Evolutionary conservation across 2,329 filamentous ascomycete genomes (phyloP), one percentile per base, ranked within the genome.

Genomic region (Phialophora chinensis): DNA sequence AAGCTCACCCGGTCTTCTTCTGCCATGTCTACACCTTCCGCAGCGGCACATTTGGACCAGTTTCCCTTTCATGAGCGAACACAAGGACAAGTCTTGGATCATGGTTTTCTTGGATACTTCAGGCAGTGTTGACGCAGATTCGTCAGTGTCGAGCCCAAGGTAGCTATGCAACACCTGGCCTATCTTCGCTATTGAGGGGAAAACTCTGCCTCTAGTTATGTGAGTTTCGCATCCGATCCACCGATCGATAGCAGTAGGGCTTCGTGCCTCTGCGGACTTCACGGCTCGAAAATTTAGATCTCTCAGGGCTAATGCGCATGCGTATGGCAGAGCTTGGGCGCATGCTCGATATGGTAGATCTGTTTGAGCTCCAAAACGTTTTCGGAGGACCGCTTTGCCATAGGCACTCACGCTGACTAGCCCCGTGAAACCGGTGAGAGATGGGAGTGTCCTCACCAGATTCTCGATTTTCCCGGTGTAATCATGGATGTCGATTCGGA

Each of bases 321-420:
- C 44, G 44, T n/a, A 49, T 11, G 44, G 44, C 44, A 49, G 23
- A 49, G 44, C 44, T 20, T 49, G 44, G 44, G 11, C 44, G 23
- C 44, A 49, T 49, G 44, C 44, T 49, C 44, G 44, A 49, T 49
- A 49, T 23, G 17, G 17, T 49, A 49, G 44, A 49, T 49, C 44
- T 49, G 5, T n/a, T 11, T n/a, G 44, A 49, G 17, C 0, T 49
- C 44, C 17, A 11, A 49, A 49, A n/a, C 0, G 3, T 7, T 3
- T 49, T n/a, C 44, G 44, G 17, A 49, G 17, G 44, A 20, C 44
- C 17, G 44, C 44, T 20, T 49, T 49, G 17, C 44, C 44, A 23
- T 49, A 49, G 14, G 44, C 44, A 49, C 44, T 23, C 44, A 49
- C 44, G 17, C 44, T 49, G 17, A 49, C 44, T 20, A 49, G 17